A percentile compares a stretch with the other conserved stretches of the same genome.
Conservation (phyloP, 345 rosid genomes). For the Citrus mangshanensis region DNA sequence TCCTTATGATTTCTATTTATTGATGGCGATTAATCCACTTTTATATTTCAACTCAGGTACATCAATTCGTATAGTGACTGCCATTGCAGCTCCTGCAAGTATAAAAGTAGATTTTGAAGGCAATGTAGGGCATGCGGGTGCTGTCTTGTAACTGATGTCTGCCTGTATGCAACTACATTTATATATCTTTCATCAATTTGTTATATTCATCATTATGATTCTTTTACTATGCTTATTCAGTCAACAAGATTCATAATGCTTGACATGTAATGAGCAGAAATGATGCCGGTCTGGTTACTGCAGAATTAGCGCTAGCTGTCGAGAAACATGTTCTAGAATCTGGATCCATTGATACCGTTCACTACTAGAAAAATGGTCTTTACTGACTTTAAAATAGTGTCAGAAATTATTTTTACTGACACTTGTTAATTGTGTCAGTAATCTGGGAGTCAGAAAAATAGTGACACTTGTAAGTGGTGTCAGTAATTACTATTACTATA, state of each 20-base stretch:
- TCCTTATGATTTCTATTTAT: background rate
- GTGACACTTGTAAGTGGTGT: too few species aligned
- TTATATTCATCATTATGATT: background rate
- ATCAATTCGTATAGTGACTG: constrained; percentile 81
- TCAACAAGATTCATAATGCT: constrained; percentile 2
- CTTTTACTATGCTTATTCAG: background rate
- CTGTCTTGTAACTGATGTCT: constrained; percentile 63
- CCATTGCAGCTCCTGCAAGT: constrained; percentile 98
- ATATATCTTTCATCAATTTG: background rate
- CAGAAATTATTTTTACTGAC: too few species aligned
- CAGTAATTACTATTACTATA: too few species aligned
- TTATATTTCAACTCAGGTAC: constrained; percentile 40
- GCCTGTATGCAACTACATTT: background rate
- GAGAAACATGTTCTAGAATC: constrained; percentile 87
- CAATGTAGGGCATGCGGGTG: constrained; percentile 92
- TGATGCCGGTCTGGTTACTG: too few species aligned
- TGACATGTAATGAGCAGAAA: constrained; percentile 40
- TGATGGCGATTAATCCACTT: background rate
- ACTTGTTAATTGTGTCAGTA: too few species aligned
- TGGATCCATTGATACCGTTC: constrained; percentile 82
- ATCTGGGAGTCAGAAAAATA: background rate
- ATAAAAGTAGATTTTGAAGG: constrained; percentile 89
- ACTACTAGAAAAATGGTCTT: too few species aligned
- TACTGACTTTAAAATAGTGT: too few species aligned
- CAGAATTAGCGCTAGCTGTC: too few species aligned